Evolutionary conservation across 192 early-diverging fungal species (phyloP).

Genomic region (Coemansia pectinata): DNA sequence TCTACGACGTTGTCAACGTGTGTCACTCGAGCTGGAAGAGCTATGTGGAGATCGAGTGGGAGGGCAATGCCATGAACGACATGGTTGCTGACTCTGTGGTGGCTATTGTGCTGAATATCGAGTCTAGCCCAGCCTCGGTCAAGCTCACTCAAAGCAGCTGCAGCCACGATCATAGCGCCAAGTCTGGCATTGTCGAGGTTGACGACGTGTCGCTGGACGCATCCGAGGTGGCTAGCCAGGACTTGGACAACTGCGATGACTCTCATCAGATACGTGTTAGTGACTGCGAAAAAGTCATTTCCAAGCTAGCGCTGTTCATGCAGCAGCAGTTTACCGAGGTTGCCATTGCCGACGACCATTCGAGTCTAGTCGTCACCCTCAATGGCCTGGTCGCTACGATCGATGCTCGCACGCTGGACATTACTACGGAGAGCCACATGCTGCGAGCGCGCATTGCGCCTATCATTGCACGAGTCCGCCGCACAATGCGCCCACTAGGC

Average conservation of each 20-base stretch:
- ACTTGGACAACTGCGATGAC: neutral
- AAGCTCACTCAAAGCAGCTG: constrained; percentile 58
- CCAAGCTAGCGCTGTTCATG: constrained; percentile 39
- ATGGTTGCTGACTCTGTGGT: constrained; percentile 95
- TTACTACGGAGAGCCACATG: constrained; percentile 34
- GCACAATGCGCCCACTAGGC: constrained; percentile 40
- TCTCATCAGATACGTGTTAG: constrained; percentile 15
- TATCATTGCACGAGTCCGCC: constrained; percentile 34
- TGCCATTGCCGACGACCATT: constrained; percentile 14
- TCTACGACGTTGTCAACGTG: constrained; percentile 80
- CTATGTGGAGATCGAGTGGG: constrained; percentile 82
- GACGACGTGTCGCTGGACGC: neutral
- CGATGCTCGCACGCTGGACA: constrained; percentile 24
- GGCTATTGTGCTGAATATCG: constrained; percentile 81
- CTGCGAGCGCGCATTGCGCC: constrained; percentile 34
- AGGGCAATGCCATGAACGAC: constrained; percentile 87
- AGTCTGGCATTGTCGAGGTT: neutral
- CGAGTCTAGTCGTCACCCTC: constrained; percentile 26
- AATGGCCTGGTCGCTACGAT: constrained; percentile 21
- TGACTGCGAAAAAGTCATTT: constrained; percentile 17
- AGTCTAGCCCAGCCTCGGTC: constrained; percentile 85
- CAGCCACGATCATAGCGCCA: constrained; percentile 7
- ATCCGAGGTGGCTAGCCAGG: neutral
- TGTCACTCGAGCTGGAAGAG: constrained; percentile 57
- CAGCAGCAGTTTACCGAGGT: constrained; percentile 46